Evolutionary conservation across 2,329 filamentous ascomycete genomes (phyloP), one percentile per base, ranked within the genome.

Genomic region (Aureobasidium sp.): DNA sequence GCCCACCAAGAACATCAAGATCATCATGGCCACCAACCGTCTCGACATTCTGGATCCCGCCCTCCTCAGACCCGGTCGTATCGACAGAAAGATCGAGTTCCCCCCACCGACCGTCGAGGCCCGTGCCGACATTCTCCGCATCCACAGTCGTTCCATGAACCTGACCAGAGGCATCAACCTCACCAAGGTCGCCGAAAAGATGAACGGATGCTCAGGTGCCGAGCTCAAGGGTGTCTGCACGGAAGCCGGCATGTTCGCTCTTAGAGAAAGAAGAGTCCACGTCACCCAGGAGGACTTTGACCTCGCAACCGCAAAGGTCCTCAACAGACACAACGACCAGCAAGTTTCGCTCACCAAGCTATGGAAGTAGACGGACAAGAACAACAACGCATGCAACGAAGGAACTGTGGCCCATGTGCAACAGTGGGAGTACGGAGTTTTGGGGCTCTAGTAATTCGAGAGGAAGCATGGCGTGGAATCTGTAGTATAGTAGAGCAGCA

Each of bases 271-370:
- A 72, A 86, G 94, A 77, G 93, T 99, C 62, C 94, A 99, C 74
- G 94, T 99, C 66, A 99, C 94, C 38, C 94, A 99, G 75, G 94
- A 99, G 77, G 94, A 99, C 77, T 99, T 99, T 74, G 94, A 99
- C 74, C 82, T 99, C 64, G 94, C 94, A 35, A 99, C 94, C 7
- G 94, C 94, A 73, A 99, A 99, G 88, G 93, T 99, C 63, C 83
- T 99, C 73, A 97, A 99, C 84, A 97, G 96, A 83, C 94, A 97
- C 74, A 94, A 97, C 71, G 94, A 99, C 76, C 97, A 97, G 83
- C 92, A 96, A 74, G 89, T 91, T 68, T 91, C 87, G 71, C 80
- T 95, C 69, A 88, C 87, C 72, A 95, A 95, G 78, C 79, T 95
- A 70, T 95, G 85, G 85, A 89, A 89, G 81, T 90, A 70, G 64